Evolutionary conservation across 495 filamentous ascomycete species (phyloP), one percentile per base, ranked within the genome.

Genomic region (Thermochaetoides thermophila): DNA sequence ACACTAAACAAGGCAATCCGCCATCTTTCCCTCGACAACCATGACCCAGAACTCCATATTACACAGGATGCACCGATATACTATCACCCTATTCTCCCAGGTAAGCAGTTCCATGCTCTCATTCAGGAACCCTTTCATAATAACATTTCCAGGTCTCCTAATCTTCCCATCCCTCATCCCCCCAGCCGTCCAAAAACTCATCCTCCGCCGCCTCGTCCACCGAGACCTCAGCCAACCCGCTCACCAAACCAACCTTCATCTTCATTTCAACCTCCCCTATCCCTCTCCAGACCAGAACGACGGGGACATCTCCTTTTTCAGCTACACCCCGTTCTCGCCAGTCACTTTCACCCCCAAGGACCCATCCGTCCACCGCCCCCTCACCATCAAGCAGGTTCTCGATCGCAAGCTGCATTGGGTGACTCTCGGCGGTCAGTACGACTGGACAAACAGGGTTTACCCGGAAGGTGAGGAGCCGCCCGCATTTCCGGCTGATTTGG

Each of bases 391-490:
- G 21, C 70, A 67, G 36, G 64, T 79, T 26, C 60, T 94, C 2
- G 63, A 74, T 21, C 77, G 76, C 40, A 86, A 81, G 38, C 69
- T 95, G 5, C 81, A 84, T 28, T 95, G 87, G 89, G 69, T 92
- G 10, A 94, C 87, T 5, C 66, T 96, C 8, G 89, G 87, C 17
- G 84, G 82, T 0, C 85, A 95, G 47, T 93, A 96, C 56, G 78
- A 96, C 55, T 94, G 87, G 87, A 86, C 83, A 2, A 63, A 68
- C 22, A 84, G 91, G 46, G 56, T 66, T 17, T 94, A 95, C 50
- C 84, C 85, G 0, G 37, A 38, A 10, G 24, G 13, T 3, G 26
- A n/a, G 3, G 23, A 18, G 3, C 76, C 83, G n/a, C 80, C 81
- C 1, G 37, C 48, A 13, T 93, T 94, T 41, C 87, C 87, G 3